Conservation (phyloP, 2,329 filamentous ascomycete genomes). For the Macrophomina pseudophaseolina region DNA sequence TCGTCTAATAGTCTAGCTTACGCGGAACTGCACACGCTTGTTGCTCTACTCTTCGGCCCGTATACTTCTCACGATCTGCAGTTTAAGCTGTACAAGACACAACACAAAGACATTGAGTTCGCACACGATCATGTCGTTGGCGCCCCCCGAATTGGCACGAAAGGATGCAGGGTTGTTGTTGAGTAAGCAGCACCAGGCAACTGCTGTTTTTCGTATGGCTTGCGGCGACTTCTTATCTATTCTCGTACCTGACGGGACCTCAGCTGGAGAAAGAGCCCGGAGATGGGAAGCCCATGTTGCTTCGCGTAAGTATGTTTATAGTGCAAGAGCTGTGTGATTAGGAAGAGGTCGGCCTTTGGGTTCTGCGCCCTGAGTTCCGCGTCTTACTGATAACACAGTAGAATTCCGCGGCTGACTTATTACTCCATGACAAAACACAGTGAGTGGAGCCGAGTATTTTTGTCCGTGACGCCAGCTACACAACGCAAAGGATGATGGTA, state of each 20-base stretch:
- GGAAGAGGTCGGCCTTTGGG: too few species aligned
- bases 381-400: background rate
- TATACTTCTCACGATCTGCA: slow-evolving; percentile 15
- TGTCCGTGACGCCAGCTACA: background rate
- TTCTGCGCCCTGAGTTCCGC: background rate
- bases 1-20: slow-evolving; percentile 22
- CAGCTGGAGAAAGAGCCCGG: too few species aligned
- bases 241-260: too few species aligned
- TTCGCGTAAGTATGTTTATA: too few species aligned
- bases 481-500: too few species aligned
- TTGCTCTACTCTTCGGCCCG: slow-evolving; percentile 21
- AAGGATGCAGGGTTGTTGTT: background rate
- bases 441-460: background rate
- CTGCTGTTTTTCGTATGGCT: too few species aligned
- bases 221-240: background rate
- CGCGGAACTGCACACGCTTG: slow-evolving; percentile 25
- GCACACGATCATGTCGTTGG: slow-evolving; percentile 22
- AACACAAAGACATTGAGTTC: slow-evolving; percentile 24
- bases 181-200: background rate
- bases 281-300: too few species aligned
- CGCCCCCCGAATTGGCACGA: background rate
- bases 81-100: slow-evolving; percentile 27
- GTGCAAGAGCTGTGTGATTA: too few species aligned
- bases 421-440: background rate
- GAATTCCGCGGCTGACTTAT: background rate